Evolutionary conservation across 1,284 basidiomycete species (phyloP).

Genomic region (Inonotus hispidus): DNA sequence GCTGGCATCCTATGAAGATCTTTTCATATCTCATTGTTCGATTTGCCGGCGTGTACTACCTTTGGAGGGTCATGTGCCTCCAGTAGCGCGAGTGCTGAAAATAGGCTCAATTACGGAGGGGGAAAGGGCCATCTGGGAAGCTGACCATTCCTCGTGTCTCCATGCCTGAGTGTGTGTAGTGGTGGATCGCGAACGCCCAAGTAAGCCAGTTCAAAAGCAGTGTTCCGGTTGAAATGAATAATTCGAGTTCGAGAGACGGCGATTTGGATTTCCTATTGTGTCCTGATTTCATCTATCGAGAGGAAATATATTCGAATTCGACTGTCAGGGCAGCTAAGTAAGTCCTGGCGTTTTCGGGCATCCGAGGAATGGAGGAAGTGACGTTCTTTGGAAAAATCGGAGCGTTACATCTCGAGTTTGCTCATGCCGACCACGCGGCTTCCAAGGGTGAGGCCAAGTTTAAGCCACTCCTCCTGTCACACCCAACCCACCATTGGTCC

Average conservation of each 20-base stretch:
- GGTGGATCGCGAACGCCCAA: neutral
- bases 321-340: neutral
- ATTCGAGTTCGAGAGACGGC: neutral
- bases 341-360: neutral
- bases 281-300: neutral
- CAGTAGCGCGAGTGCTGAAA: slow-evolving; percentile 59
- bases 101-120: slow-evolving; percentile 22
- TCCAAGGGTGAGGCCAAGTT: neutral
- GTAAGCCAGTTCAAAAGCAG: too few relatives aligned
- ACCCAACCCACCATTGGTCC: neutral
- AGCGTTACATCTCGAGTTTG: slow-evolving; percentile 3
- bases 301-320: neutral
- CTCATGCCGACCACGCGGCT: neutral
- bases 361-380: slow-evolving; percentile 12
- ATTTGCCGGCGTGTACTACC: slow-evolving; percentile 59
- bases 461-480: neutral
- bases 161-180: slow-evolving; percentile 19
- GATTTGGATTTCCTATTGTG: neutral
- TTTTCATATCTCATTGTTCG: slow-evolving; percentile 41
- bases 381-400: slow-evolving; percentile 11
- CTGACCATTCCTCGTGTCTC: slow-evolving; percentile 49
- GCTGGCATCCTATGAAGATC: slow-evolving; percentile 9
- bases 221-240: too few relatives aligned
- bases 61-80: slow-evolving; percentile 61
- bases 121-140: slow-evolving; percentile 40